Base-by-base conservation (phyloP, 2,329 filamentous ascomycete species). In the Diaporthe sp. region DNA sequence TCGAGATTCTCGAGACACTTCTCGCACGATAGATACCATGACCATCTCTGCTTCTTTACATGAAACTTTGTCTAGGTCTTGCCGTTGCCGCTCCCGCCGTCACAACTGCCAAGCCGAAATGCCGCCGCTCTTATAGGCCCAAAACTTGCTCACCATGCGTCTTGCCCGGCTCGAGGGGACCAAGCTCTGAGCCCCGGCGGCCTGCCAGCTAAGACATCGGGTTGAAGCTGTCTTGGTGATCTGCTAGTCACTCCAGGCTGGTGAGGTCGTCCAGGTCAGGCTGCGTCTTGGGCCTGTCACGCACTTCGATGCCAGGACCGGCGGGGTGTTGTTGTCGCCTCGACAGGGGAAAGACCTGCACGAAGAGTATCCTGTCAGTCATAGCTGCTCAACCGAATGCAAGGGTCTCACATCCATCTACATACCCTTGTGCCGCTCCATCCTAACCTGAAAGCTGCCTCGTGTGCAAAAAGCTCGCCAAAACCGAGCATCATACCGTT, bases 401-500 rank as follows among this genome's bases (percentile, higher is more conserved):
- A 6, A n/a, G 7, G 13, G 13, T 5, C 31, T 53, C 22, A 8
- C 13, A 25, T 37, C n/a, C 49, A 13, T 17, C 13, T 12, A 69
- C 90, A 62, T 89, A 98, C 97, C 92, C 97, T 98, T 76, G 97
- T 98, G 73, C 93, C 93, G 78, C 94, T 93, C 97, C 97, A 99
- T 76, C 97, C 97, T 79, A 98, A 87, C 81, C 96, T 89, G 82
- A 96, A 99, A 2, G 97, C 97, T 69, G 95, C 93, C 87, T 99
- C 97, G 82, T 99, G 97, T 73, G 97, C 97, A 84, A 99, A 96
- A 70, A 99, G 86, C 86, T 99, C 97, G 79, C 97, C 97, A 82
- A 99, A 98, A 2, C 97, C 97, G 81, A 99, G 86, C 97, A 99
- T 99, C 88, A 99, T 91, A 62, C 97, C 97, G 86, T 99, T 99